phyloP scores from a whole-genome alignment of 768 basidiomycete species.

The Thelephora aurantiotincta region DNA sequence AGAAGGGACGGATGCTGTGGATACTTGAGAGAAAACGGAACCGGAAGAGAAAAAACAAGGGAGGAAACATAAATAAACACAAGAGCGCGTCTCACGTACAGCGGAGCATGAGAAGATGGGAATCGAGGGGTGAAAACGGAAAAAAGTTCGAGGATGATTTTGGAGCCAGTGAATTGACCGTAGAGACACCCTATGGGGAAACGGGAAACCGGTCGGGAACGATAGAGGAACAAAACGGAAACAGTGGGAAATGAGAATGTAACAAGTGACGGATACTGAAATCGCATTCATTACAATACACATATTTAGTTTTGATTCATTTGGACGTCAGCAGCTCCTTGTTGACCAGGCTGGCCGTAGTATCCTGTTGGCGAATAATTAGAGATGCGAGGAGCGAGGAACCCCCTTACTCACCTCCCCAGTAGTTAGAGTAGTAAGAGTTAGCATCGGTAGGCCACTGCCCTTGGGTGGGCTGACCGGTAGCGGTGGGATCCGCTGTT shows the following conservation, averaged over 20 bases:
- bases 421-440: conserved; percentile 70
- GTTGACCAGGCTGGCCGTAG: conserved; percentile 55
- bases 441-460: conserved; percentile 73
- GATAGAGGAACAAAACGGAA: conserved; percentile 1
- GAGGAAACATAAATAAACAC: neutral
- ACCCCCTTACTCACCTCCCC: conserved; percentile 48
- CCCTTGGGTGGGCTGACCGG: conserved; percentile 47
- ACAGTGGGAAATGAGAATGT: conserved; percentile 1
- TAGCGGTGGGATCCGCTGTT: conserved; percentile 32
- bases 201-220: neutral
- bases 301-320: conserved; percentile 1
- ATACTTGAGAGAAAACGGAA: neutral
- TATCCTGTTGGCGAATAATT: conserved; percentile 37
- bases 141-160: conserved; percentile 1
- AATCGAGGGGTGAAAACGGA: conserved; percentile 14
- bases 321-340: conserved; percentile 37
- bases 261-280: conserved; percentile 6
- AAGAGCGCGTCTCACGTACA: conserved; percentile 6
- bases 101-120: too few species aligned
- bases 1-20: neutral
- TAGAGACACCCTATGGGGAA: conserved; percentile 3
- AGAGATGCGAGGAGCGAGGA: neutral
- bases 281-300: neutral
- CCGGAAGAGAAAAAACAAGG: neutral
- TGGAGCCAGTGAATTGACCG: neutral